Evolutionary conservation across 1,284 basidiomycete species (phyloP).

Genomic region (Moesziomyces parantarcticus): DNA sequence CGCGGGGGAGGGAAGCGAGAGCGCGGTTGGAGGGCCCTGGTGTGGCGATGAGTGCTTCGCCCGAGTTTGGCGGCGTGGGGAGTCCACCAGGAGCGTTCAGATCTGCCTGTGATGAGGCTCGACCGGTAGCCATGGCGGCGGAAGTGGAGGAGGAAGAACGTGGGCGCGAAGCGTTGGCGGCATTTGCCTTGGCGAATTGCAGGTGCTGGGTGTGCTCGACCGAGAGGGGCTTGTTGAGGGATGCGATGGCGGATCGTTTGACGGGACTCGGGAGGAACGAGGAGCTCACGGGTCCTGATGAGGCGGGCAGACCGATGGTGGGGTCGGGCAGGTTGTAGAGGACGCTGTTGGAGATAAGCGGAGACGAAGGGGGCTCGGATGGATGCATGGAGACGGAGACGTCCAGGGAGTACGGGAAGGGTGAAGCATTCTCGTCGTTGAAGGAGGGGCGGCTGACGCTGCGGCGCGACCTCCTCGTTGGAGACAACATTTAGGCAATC

Average conservation of each 20-base stretch:
- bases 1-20: slow-evolving; percentile 21
- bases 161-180: slow-evolving; percentile 3
- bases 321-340: slow-evolving; percentile 49
- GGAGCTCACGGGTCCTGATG: neutral
- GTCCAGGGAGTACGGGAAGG: slow-evolving; percentile 11
- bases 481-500: slow-evolving; percentile 15
- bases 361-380: slow-evolving; percentile 26
- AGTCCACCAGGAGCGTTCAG: slow-evolving; percentile 35
- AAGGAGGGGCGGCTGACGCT: neutral
- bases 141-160: slow-evolving; percentile 6
- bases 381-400: slow-evolving; percentile 15
- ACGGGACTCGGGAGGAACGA: slow-evolving; percentile 19
- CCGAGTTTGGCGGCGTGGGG: slow-evolving; percentile 40
- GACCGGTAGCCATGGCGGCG: slow-evolving; percentile 10
- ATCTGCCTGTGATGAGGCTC: slow-evolving; percentile 10
- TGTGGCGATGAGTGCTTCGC: slow-evolving; percentile 30
- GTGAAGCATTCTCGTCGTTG: slow-evolving; percentile 38
- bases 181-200: slow-evolving; percentile 8
- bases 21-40: slow-evolving; percentile 14
- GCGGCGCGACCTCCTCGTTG: slow-evolving; percentile 21
- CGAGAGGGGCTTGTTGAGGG: slow-evolving; percentile 39
- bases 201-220: slow-evolving; percentile 30
- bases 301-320: slow-evolving; percentile 20
- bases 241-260: slow-evolving; percentile 22
- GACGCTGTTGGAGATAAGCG: slow-evolving; percentile 37